phyloP scores from a whole-genome alignment of 208 protist genomes.

The Crithidia bombi region DNA sequence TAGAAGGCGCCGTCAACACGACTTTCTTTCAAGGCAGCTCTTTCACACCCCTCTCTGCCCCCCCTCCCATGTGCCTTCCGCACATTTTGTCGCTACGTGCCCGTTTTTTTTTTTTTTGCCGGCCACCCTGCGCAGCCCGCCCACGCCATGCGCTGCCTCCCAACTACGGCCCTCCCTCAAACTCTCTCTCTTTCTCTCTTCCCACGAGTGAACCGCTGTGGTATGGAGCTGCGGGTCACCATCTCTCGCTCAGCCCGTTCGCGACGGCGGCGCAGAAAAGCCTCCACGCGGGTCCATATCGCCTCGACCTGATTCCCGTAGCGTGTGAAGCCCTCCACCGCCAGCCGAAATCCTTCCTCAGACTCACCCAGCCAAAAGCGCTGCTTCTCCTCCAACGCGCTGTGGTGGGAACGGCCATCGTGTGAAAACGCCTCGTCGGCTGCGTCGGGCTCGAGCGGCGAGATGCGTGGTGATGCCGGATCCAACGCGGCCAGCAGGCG shows the following conservation, averaged over 20 bases:
- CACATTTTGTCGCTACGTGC: too few species aligned
- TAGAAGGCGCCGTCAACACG: too few species aligned
- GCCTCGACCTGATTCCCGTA: slow-evolving; percentile 43
- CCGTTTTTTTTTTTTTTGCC: too few species aligned
- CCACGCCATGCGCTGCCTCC: too few species aligned
- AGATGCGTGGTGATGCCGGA: slow-evolving; percentile 20
- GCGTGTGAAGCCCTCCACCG: slow-evolving; percentile 44
- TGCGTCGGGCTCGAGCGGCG: not conserved
- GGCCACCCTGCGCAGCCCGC: too few species aligned
- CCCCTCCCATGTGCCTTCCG: too few species aligned
- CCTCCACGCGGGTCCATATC: slow-evolving; percentile 44
- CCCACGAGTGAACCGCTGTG: too few species aligned
- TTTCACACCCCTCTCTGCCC: too few species aligned
- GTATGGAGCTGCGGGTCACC: too few species aligned
- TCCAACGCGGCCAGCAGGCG: slow-evolving; percentile 32
- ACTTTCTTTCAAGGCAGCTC: too few species aligned
- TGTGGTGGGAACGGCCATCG: not conserved
- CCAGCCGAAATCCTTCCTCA: slow-evolving; percentile 57
- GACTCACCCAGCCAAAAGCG: slow-evolving; percentile 75
- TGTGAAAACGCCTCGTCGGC: not conserved
- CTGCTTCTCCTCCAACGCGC: slow-evolving; percentile 17
- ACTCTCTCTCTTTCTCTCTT: too few species aligned
- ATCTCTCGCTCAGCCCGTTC: slow-evolving; percentile 49
- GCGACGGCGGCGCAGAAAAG: slow-evolving; percentile 46
- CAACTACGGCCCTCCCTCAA: too few species aligned